Base-by-base conservation (phyloP, 441 rosid species). In the Biscutella laevigata region DNA sequence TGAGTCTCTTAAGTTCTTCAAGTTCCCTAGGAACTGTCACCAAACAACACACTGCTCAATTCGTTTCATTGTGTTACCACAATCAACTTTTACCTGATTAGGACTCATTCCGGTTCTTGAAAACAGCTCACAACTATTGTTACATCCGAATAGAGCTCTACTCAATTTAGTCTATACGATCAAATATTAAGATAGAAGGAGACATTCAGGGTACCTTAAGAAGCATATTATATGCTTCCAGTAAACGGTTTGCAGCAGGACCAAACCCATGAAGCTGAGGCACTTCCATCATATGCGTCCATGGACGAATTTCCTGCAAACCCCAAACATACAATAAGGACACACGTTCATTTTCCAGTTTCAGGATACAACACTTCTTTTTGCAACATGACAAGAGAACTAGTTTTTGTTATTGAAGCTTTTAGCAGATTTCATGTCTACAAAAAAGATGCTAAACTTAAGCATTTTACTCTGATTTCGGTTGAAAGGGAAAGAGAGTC, bases 211-310 rank as follows among this genome's bases (percentile, higher is more conserved):
- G 34, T 75, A 88, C 95, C 97, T 86, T 83, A 74, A 86, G 66
- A 74, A 92, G 95, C 95, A 88, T 84, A 72, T 92, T 88, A 75
- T 86, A 92, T 50, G 99, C 99, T 69, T 88, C 99, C 53, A 92
- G 67, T 76, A 92, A 77, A 64, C 95, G 88, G 62, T 88, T 88
- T 63, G 97, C 97, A 47, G 99, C 99, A 26, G 95, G 95, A 26
- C 99, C 99, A 72, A 88, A 86, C 16, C 97, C 99, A 80, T 92
- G 97, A 72, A 88, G 99, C 56, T 92, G 99, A 34, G 97, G 99
- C 53, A 88, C 97, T 74, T 92, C 99, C 95, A 92, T 92, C 97
- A 88, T 92, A 66, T 92, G 97, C 4, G 97, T 86, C 99, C 99
- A 88, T 12, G 95, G 99, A 15, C 97, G 94, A 59, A 92, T 86